A percentile compares a stretch with the other conserved stretches of the same genome.
Evolutionary conservation across 148 eudicot species (phyloP).

Genomic region (Fagopyrum homotropicum): DNA sequence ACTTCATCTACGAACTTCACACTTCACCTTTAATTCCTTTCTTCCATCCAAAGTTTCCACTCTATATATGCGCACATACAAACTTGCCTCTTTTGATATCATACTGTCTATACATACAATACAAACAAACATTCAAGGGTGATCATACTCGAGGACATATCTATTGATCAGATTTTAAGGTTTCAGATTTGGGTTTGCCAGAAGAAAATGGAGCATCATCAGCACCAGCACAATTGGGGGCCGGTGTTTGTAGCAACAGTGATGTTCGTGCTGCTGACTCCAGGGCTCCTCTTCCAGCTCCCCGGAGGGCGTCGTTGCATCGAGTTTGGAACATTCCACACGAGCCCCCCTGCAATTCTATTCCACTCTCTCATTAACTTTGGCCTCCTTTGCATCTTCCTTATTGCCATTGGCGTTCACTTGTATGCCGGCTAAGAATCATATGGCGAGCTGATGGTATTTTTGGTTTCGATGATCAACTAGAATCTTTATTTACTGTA

Average conservation of each 20-base stretch:
- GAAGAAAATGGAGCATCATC: neutral
- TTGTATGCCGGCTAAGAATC: slow-evolving; percentile 1
- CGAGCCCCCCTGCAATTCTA: slow-evolving; percentile 22
- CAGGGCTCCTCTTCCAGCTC: slow-evolving; percentile 23
- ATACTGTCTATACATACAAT: neutral
- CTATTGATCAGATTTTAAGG: neutral
- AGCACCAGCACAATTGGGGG: slow-evolving; percentile 15
- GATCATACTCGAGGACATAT: neutral
- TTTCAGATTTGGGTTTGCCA: neutral
- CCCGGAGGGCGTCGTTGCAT: slow-evolving; percentile 21
- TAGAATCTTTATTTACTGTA: neutral
- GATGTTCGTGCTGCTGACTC: slow-evolving; percentile 22
- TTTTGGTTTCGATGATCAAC: neutral
- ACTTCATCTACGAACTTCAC: slow-evolving; percentile 4
- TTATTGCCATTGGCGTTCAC: slow-evolving; percentile 22
- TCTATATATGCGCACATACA: neutral
- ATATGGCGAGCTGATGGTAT: neutral
- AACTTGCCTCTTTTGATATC: neutral
- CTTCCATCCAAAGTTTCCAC: slow-evolving; percentile 1
- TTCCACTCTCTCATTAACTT: slow-evolving; percentile 22
- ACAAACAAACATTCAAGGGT: neutral
- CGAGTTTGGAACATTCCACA: slow-evolving; percentile 22
- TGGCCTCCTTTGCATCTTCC: slow-evolving; percentile 21
- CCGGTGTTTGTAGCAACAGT: slow-evolving; percentile 24
- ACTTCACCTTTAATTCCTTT: neutral